Base-by-base conservation (phyloP, 345 rosid genomes). In the Bretschneidera sinensis region DNA sequence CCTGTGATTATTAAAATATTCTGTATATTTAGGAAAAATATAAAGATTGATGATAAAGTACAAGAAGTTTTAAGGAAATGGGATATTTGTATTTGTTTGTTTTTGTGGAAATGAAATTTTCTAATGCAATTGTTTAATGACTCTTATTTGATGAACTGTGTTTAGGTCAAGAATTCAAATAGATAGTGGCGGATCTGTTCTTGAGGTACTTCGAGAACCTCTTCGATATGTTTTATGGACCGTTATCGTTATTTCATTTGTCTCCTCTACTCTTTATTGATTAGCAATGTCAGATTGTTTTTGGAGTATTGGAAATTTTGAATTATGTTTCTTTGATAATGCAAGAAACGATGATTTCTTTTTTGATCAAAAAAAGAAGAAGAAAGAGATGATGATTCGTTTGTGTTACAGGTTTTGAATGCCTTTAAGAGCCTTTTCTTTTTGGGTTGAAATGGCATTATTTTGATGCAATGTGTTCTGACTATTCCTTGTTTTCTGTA, bases 121-220 rank as follows among this genome's bases (percentile, higher is more conserved):
- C 45, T 1, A 9, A 14, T 5, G 10, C 16, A 28, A 39, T 31
- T 31, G 9, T 31, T 31, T 9, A 31, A 31, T 31, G 4, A 31
- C 9, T 31, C 35, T 31, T 9, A 31, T 39, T 39, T 39, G 15
- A 5, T 39, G 16, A 1, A 5, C 10, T 39, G 31, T 57, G 64
- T 69, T 61, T 70, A 82, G 95, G 85, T 82, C 95, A 43, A 75
- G 57, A 69, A 54, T 79, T 66, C 77, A 75, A 63, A 18, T 22
- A 17, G 71, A 71, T 53, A 79, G 54, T 66, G 78, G 51, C 43
- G 64, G 75, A 64, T 76, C 79, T 21, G 66, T 60, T 48, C 63
- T 72, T 69, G 85, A 77, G 90, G 95, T 87, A 66, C 54, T 33
- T 48, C 31, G 5, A 31, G 15, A 53, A 23, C 0, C 24, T 25